Evolutionary conservation across 2,329 filamentous ascomycete species (phyloP).

Genomic region (Peltaster fructicola): DNA sequence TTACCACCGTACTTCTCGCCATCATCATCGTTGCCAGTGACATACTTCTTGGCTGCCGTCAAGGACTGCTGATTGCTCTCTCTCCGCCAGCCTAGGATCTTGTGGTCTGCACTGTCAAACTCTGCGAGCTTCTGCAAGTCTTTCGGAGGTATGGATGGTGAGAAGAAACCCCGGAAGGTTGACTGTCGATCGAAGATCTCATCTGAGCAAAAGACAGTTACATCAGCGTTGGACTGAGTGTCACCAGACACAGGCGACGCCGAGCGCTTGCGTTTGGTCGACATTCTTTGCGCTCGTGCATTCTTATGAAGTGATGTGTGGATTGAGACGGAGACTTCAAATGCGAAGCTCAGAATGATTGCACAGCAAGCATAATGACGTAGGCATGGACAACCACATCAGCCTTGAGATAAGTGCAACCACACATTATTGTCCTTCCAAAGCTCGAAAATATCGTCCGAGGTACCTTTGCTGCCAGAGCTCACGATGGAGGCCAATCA

Average conservation of each 20-base stretch:
- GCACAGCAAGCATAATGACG: too few species aligned
- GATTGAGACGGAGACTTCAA: background rate
- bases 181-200: slow-evolving; percentile 33
- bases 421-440: too few species aligned
- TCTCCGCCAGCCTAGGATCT: slow-evolving; percentile 33
- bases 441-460: too few species aligned
- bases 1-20: slow-evolving; percentile 35
- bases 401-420: too few species aligned
- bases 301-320: background rate
- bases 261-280: slow-evolving; percentile 15
- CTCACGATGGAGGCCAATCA: slow-evolving; percentile 20
- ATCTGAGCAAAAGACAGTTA: slow-evolving; percentile 24
- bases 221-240: slow-evolving; percentile 1
- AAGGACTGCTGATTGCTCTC: slow-evolving; percentile 30
- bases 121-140: slow-evolving; percentile 27
- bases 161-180: slow-evolving; percentile 33
- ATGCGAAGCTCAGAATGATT: slow-evolving; percentile 2
- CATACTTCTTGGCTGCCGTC: slow-evolving; percentile 20
- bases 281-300: slow-evolving; percentile 6
- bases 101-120: slow-evolving; percentile 30
- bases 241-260: slow-evolving; percentile 2
- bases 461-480: too few species aligned
- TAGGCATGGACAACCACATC: too few species aligned
- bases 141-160: slow-evolving; percentile 23
- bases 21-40: slow-evolving; percentile 33